A percentile compares a stretch with the other conserved stretches of the same genome.
phyloP scores from a whole-genome alignment of 2,329 filamentous ascomycete genomes.

The Venturiaceae sp. region DNA sequence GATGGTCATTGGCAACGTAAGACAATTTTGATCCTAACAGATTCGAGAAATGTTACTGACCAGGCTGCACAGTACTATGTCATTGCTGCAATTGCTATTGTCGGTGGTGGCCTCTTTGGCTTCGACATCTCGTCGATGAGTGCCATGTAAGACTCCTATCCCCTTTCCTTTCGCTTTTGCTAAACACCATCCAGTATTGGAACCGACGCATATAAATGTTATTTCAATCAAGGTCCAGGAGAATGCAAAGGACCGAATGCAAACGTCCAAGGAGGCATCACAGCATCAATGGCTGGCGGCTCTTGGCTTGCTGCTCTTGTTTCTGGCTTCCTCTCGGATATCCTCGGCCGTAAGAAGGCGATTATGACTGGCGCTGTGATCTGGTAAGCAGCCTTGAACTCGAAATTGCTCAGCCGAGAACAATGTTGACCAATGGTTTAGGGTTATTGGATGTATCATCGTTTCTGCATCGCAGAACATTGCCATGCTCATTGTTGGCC shows the following conservation, averaged over 20 bases:
- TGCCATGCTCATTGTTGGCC: conserved; percentile 61
- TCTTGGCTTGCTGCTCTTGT: conserved; percentile 56
- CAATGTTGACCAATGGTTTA: conserved; percentile 19
- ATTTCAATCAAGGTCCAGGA: conserved; percentile 51
- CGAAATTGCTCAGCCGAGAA: conserved; percentile 12
- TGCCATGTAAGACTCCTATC: conserved; percentile 18
- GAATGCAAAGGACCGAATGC: conserved; percentile 42
- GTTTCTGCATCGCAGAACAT: conserved; percentile 56
- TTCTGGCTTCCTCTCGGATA: conserved; percentile 51
- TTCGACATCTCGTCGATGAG: conserved; percentile 74
- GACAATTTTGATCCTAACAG: not conserved
- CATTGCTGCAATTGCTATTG: conserved; percentile 47
- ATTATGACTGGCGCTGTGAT: conserved; percentile 44
- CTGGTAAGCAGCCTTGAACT: conserved; percentile 25
- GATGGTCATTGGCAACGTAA: conserved; percentile 2
- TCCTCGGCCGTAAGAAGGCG: conserved; percentile 40
- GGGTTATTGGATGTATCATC: conserved; percentile 50
- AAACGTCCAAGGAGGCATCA: conserved; percentile 57
- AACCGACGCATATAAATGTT: conserved; percentile 59
- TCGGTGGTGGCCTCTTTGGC: conserved; percentile 63
- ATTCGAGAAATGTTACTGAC: not conserved
- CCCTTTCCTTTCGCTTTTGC: conserved; percentile 16
- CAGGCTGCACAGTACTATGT: conserved; percentile 29
- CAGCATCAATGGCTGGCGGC: conserved; percentile 60
- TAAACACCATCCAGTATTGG: conserved; percentile 32